Conservation (phyloP, 2,329 filamentous ascomycete species). For the Xylaria sp. region DNA sequence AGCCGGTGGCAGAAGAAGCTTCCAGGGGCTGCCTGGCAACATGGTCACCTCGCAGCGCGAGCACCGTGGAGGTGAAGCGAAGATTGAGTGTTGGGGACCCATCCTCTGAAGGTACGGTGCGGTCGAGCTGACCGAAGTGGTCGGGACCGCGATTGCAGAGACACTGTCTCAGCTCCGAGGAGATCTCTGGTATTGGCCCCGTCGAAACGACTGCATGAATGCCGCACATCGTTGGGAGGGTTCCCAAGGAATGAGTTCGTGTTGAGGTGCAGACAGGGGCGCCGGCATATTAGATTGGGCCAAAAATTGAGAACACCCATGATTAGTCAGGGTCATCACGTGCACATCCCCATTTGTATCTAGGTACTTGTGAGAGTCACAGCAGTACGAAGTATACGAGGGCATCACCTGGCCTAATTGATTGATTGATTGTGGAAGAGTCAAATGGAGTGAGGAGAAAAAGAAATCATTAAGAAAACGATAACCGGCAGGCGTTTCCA, state of each 20-base stretch:
- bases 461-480: too few relatives aligned
- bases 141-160: constrained; percentile 64
- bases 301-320: neutral
- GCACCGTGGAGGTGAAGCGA: constrained; percentile 78
- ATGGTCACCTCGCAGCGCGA: constrained; percentile 80
- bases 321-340: neutral
- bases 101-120: constrained; percentile 29
- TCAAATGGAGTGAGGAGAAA: too few relatives aligned
- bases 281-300: neutral
- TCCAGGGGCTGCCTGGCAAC: constrained; percentile 74
- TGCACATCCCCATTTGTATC: too few relatives aligned
- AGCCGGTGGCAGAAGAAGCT: constrained; percentile 56
- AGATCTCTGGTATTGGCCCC: constrained; percentile 34
- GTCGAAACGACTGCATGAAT: constrained; percentile 57
- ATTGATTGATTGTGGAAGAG: too few relatives aligned
- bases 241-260: neutral
- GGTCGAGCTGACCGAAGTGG: constrained; percentile 51
- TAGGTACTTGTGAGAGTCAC: too few relatives aligned
- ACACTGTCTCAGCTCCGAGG: constrained; percentile 44
- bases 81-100: constrained; percentile 35
- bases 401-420: too few relatives aligned
- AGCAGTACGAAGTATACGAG: too few relatives aligned
- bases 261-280: neutral
- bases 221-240: constrained; percentile 56
- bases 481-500: too few relatives aligned